Evolutionary conservation across 768 basidiomycete species (phyloP), one percentile per base, ranked within the genome.

Genomic region (Lactarius evosmus): DNA sequence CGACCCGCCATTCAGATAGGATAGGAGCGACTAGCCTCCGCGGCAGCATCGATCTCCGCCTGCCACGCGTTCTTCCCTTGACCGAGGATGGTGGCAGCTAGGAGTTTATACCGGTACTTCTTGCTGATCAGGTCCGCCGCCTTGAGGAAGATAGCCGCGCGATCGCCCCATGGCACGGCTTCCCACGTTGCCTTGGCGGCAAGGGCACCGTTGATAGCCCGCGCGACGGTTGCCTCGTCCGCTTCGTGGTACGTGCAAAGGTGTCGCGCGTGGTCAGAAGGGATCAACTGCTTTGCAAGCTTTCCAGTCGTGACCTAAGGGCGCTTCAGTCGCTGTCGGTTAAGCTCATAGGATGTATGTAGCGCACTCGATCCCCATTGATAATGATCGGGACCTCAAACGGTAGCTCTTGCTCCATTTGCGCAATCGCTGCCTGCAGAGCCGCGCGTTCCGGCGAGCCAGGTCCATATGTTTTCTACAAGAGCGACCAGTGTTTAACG

Each of bases 1-100:
- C 17, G 7, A 32, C 1, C 16, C 8, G n/a, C 2, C 29, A 11
- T 17, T 55, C 17, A 44, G 36, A 58, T n/a, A 56, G n/a, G n/a
- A n/a, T n/a, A 55, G 6, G n/a, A 66, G 19, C 19, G 4, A 74
- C 83, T 49, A 62, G 93, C 93, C 88, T 99, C 97, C 4, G 97
- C 96, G 19, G 95, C 97, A 60, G 97, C 93, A 74, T 99, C 97
- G 67, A 99, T 98, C 81, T 99, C 97, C 17, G 97, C 97, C 78
- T 99, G 97, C 97, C 97, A 99, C 17, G 83, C 88, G 74, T 98
- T 99, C 85, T 99, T 99, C 46, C 97, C 97, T 78, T 99, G 97
- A 17, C 97, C 97, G 53, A 99, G 81, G 77, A 99, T 97, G 50
- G 96, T 98, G 44, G 96, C 95, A 46, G 97, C 97, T 78, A 98